These are phyloP conservation scores for Petasospora rhodanensis DNA, from an alignment of 1,139 yeast species.

Conservation along the genomic window DNA sequence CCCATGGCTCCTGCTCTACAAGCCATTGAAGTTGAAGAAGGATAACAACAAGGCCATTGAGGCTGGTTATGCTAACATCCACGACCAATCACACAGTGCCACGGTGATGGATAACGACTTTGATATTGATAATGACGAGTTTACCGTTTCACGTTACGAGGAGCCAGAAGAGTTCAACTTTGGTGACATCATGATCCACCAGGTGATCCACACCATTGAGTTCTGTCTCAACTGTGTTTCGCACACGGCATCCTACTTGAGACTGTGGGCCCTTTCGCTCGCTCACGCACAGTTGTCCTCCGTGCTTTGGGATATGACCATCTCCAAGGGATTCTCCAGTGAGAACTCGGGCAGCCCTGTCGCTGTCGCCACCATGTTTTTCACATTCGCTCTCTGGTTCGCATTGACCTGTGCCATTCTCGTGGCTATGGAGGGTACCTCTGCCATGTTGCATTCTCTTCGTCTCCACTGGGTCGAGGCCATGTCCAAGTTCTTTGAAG, in stretches of 20 bases:
- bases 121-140: conserved; percentile 27
- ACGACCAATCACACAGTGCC: conserved; percentile 32
- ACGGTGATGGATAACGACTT: conserved; percentile 28
- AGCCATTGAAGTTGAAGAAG: conserved; percentile 50
- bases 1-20: conserved; percentile 67
- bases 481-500: conserved; percentile 81
- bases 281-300: conserved; percentile 98
- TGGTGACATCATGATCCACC: conserved; percentile 95
- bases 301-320: conserved; percentile 89
- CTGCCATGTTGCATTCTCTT: conserved; percentile 81
- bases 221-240: conserved; percentile 96
- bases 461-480: conserved; percentile 88
- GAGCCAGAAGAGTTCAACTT: conserved; percentile 45
- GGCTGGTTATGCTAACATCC: conserved; percentile 23
- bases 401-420: conserved; percentile 65
- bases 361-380: conserved; percentile 31
- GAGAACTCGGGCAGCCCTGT: conserved; percentile 29
- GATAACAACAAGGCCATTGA: conserved; percentile 22
- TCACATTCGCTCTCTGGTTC: conserved; percentile 76
- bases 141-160: conserved; percentile 17
- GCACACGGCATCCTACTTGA: conserved; percentile 94
- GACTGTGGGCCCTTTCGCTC: conserved; percentile 94
- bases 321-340: conserved; percentile 49
- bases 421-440: conserved; percentile 82
- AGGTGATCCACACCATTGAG: conserved; percentile 97